Conservation (phyloP, 495 filamentous ascomycete genomes). For the Penicillium macrosclerotiorum region DNA sequence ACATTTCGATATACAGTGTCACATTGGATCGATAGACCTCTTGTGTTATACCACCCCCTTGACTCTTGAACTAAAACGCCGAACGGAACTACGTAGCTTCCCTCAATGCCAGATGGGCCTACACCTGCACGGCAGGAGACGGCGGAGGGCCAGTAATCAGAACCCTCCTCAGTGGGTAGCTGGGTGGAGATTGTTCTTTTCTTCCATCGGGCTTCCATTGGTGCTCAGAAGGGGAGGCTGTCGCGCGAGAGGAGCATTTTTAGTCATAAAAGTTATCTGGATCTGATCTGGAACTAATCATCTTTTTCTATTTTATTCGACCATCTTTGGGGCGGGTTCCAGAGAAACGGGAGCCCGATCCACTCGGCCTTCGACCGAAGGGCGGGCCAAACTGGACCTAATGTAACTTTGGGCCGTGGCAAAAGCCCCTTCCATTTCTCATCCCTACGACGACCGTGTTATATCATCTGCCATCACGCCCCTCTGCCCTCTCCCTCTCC, state of each 20-base stretch:
- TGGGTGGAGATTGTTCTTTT: constrained; percentile 11
- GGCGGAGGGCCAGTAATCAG: too few relatives aligned
- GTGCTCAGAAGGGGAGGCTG: constrained; percentile 15
- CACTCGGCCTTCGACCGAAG: constrained; percentile 15
- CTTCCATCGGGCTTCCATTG: constrained; percentile 27
- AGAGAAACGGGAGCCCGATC: constrained; percentile 3
- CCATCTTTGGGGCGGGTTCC: too few relatives aligned
- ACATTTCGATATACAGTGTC: too few relatives aligned
- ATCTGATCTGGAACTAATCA: too few relatives aligned
- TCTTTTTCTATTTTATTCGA: too few relatives aligned
- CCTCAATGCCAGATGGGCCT: too few relatives aligned
- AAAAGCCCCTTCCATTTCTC: constrained; percentile 16
- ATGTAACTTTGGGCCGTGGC: constrained; percentile 21
- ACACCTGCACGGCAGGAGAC: not conserved
- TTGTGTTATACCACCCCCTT: too few relatives aligned
- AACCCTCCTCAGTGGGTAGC: constrained; percentile 17
- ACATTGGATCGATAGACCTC: too few relatives aligned
- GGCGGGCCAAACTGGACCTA: not conserved
- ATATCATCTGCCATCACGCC: constrained; percentile 9
- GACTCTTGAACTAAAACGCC: too few relatives aligned
- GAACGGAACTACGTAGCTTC: too few relatives aligned
- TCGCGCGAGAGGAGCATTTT: constrained; percentile 8
- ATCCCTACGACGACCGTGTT: constrained; percentile 10
- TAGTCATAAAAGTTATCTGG: too few relatives aligned
- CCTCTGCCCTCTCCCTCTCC: not conserved